Evolutionary conservation across 345 rosid genomes (phyloP).

Genomic region (Ceriops tagal): DNA sequence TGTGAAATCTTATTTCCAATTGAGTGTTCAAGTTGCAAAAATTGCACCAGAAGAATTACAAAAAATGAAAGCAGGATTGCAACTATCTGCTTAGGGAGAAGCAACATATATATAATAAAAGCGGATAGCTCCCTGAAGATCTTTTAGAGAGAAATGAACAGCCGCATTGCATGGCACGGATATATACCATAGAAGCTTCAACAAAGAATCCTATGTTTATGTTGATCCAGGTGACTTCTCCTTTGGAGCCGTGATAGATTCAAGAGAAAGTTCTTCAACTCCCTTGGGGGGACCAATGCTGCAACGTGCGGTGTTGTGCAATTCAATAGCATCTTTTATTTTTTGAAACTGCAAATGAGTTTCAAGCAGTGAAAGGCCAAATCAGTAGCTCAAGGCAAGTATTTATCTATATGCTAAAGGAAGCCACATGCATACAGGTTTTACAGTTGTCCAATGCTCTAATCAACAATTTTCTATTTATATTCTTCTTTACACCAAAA

Average conservation of each 20-base stretch:
- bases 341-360: constrained; percentile 68
- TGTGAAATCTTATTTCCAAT: constrained; percentile 10
- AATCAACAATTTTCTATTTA: too few species aligned
- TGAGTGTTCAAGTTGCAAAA: constrained; percentile 7
- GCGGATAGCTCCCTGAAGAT: not conserved
- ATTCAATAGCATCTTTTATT: constrained; percentile 71
- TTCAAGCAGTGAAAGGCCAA: not conserved
- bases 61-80: constrained; percentile 19
- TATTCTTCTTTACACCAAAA: not conserved
- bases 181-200: constrained; percentile 13
- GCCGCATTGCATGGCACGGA: constrained; percentile 8
- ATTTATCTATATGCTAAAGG: not conserved
- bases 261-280: constrained; percentile 56
- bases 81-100: not conserved
- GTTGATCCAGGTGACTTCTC: constrained; percentile 42
- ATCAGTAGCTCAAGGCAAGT: not conserved
- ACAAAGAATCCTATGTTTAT: constrained; percentile 14
- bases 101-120: constrained; percentile 24
- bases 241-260: constrained; percentile 33
- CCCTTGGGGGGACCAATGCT: constrained; percentile 54
- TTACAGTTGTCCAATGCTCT: not conserved
- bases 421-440: not conserved
- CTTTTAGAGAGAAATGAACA: not conserved
- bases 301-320: constrained; percentile 59
- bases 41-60: constrained; percentile 18